Conservation (phyloP, 2,329 filamentous ascomycete species). For the Monosporascus sp. region DNA sequence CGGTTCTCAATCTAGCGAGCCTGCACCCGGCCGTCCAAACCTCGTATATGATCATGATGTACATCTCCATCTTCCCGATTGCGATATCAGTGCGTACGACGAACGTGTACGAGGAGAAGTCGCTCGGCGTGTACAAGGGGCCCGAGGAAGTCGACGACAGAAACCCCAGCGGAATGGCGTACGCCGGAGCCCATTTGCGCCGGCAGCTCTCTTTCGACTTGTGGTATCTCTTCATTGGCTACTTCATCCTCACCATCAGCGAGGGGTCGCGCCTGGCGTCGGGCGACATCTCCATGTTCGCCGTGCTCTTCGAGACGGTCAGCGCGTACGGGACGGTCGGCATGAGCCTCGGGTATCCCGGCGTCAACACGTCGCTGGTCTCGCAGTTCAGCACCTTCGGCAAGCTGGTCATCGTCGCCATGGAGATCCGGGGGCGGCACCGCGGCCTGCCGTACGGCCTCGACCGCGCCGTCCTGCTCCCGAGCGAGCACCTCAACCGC, state of each 20-base stretch:
- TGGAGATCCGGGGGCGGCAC: conserved; percentile 66
- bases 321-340: conserved; percentile 94
- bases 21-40: conserved; percentile 90
- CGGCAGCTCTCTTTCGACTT: conserved; percentile 93
- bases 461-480: conserved; percentile 55
- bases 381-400: conserved; percentile 72
- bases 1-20: conserved; percentile 68
- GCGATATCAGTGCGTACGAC: conserved; percentile 91
- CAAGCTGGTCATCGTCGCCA: conserved; percentile 63
- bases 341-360: conserved; percentile 75
- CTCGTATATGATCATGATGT: conserved; percentile 98
- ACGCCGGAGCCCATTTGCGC: conserved; percentile 86
- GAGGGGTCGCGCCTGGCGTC: conserved; percentile 69
- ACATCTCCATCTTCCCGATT: conserved; percentile 94
- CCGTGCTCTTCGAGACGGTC: conserved; percentile 76
- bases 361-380: conserved; percentile 73
- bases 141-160: conserved; percentile 44
- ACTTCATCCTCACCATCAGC: conserved; percentile 87
- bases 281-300: conserved; percentile 61
- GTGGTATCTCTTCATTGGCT: conserved; percentile 92
- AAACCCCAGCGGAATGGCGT: conserved; percentile 63
- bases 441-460: conserved; percentile 64
- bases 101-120: conserved; percentile 94
- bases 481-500: conserved; percentile 50
- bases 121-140: conserved; percentile 65